These are phyloP conservation scores for Lentinula guzmanii DNA, from an alignment of 768 basidiomycete genomes.

Conservation along the genomic window DNA sequence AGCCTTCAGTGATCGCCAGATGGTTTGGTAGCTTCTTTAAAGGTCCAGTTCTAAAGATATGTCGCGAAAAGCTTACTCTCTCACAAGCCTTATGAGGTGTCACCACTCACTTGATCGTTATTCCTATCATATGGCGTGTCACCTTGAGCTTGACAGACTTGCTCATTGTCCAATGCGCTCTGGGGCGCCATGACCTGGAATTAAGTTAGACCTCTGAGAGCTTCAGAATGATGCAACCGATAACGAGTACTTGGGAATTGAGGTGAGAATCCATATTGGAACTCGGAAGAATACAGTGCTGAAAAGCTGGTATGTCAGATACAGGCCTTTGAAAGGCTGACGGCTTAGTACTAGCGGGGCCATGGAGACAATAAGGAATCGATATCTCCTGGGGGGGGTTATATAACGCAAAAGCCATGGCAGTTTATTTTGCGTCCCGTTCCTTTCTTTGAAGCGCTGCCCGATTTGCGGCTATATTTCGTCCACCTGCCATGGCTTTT, in stretches of 20 bases:
- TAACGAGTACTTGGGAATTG: constrained; percentile 26
- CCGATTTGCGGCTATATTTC: too few relatives aligned
- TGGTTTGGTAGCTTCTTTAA: constrained; percentile 28
- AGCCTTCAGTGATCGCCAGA: constrained; percentile 32
- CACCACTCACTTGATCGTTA: constrained; percentile 21
- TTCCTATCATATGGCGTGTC: constrained; percentile 21
- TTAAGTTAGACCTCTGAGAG: neutral
- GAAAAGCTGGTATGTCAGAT: constrained; percentile 37
- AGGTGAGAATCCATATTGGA: constrained; percentile 42
- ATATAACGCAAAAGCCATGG: too few relatives aligned
- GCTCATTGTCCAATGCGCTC: constrained; percentile 37
- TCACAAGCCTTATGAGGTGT: too few relatives aligned
- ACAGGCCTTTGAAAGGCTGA: constrained; percentile 47
- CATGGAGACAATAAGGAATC: constrained; percentile 13
- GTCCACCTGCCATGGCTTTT: too few relatives aligned
- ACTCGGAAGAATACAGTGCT: constrained; percentile 34
- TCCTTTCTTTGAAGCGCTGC: too few relatives aligned
- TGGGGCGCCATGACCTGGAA: constrained; percentile 36
- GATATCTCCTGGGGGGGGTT: too few relatives aligned
- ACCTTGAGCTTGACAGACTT: constrained; percentile 32
- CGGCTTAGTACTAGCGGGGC: constrained; percentile 24
- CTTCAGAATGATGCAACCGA: neutral
- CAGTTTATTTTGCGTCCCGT: too few relatives aligned
- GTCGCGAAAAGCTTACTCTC: neutral
- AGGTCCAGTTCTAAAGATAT: constrained; percentile 27